Conservation (phyloP, 345 rosid species). For the Melaleuca alternifolia region DNA sequence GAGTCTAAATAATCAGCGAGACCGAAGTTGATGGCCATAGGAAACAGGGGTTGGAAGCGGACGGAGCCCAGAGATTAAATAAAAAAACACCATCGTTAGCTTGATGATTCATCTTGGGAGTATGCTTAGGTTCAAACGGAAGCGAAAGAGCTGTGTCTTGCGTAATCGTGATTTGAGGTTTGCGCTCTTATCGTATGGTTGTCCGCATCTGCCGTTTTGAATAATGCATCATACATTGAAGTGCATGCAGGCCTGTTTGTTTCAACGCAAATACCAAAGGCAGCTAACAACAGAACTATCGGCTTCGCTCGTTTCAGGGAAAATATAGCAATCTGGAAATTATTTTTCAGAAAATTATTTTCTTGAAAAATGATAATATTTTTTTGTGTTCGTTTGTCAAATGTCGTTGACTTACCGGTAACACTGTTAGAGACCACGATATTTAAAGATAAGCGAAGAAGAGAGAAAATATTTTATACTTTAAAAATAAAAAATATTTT, state of each 20-base stretch:
- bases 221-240: neutral
- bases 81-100: neutral
- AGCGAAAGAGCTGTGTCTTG: too few relatives aligned
- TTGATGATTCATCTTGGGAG: neutral
- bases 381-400: too few relatives aligned
- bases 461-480: too few relatives aligned
- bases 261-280: neutral
- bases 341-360: too few relatives aligned
- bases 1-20: neutral
- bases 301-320: too few relatives aligned
- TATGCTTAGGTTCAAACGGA: neutral
- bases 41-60: neutral
- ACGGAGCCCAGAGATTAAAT: neutral
- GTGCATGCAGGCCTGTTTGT: neutral
- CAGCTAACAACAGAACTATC: neutral
- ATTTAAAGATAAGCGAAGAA: too few relatives aligned
- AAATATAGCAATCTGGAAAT: neutral
- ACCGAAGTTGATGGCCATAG: neutral
- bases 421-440: too few relatives aligned
- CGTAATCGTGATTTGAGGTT: neutral
- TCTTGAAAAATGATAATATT: too few relatives aligned
- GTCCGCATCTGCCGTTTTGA: too few relatives aligned
- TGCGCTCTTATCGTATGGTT: neutral
- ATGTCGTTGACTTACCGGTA: too few relatives aligned
- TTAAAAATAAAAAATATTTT: too few relatives aligned